Base-by-base conservation (phyloP, 257 asterid genomes). In the Dorcoceras hygrometricum region DNA sequence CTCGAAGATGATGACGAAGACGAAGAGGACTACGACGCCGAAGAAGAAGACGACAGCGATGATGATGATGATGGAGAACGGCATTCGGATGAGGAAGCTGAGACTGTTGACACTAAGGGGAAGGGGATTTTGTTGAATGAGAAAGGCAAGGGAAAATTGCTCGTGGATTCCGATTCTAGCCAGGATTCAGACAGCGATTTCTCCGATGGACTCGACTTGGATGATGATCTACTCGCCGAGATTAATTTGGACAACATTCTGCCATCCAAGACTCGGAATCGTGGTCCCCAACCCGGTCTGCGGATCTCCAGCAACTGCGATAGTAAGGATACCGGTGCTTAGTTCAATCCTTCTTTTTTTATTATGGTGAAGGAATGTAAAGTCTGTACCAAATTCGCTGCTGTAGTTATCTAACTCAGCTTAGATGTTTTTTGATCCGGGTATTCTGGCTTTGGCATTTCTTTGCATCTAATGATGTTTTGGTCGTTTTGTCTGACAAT, bases 181-280 rank as follows among this genome's bases (percentile, higher is more conserved):
- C 85, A 79, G 76, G 89, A 80, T 60, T 81, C 86, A 0, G 81
- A 71, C 70, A 60, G 80, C 24, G 80, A 73, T 67, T 71, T 77
- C 43, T 68, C 79, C 0, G 83, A 79, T 57, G 84, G 79, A n/a
- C 77, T 75, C 36, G 36, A 36, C 27, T 84, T 61, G 50, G 86
- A 81, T 63, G 87, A 77, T n/a, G 78, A 84, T 76, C 83, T 78
- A 10, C 87, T 83, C 23, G 78, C 79, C 6, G 88, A 83, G 77
- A 77, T 83, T 76, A 86, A 83, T 69, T 73, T 83, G 80, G 80
- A 72, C 69, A 83, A 83, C 80, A 83, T 83, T 66, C 71, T 83
- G 80, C 86, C 89, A 16, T 80, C 84, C 43, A 80, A 86, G 77
- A 83, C 89, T 46, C 75, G 89, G 77, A 75, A 64, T 71, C 57